Evolutionary conservation across 768 basidiomycete species (phyloP), one percentile per base, ranked within the genome.

Genomic region (Pleurotus citrinopileatus): DNA sequence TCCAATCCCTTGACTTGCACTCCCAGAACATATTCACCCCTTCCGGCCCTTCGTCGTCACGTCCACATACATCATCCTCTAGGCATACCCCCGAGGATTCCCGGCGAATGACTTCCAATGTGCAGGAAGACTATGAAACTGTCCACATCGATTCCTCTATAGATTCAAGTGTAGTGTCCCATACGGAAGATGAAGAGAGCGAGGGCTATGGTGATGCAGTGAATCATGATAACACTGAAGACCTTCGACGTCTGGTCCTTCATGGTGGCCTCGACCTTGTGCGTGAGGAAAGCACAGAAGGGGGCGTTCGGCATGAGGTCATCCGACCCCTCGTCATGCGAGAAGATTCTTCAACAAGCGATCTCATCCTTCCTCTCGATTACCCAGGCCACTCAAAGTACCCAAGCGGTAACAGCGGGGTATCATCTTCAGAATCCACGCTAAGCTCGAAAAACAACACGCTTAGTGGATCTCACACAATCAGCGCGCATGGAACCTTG

Each of bases 261-360:
- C n/a, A 32, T 25, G 34, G 29, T 22, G 34, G 29, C 19, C 34
- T 51, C 9, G 48, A 51, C 32, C 48, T 51, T 23, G 48, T 51
- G 10, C 48, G 48, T 10, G 48, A 51, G 37, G 48, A 51, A 51
- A 36, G 29, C 32, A 51, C 48, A 4, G 48, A 51, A 51, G 48
- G 48, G 34, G 48, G 48, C 25, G 48, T 51, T 17, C 48, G 48
- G 1, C 48, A 51, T 9, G 48, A 51, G 34, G 48, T 51, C 17
- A 51, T 51, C 17, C 29, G 48, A n/a, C 48, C 48, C 10, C 22
- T 51, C 3, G 34, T 51, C 32, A n/a, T 51, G n/a, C 29, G 48
- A 7, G 48, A 51, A 23, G 48, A 51, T 25, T 51, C 48, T 12
- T 51, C 48, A 8, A 37, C 32, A 10, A 51, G 48, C n/a, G 48